A percentile compares a stretch with the other conserved stretches of the same genome.
These are phyloP conservation scores for Bipolaris oryzae DNA, from an alignment of 2,329 filamentous ascomycete genomes.

Conservation along the genomic window DNA sequence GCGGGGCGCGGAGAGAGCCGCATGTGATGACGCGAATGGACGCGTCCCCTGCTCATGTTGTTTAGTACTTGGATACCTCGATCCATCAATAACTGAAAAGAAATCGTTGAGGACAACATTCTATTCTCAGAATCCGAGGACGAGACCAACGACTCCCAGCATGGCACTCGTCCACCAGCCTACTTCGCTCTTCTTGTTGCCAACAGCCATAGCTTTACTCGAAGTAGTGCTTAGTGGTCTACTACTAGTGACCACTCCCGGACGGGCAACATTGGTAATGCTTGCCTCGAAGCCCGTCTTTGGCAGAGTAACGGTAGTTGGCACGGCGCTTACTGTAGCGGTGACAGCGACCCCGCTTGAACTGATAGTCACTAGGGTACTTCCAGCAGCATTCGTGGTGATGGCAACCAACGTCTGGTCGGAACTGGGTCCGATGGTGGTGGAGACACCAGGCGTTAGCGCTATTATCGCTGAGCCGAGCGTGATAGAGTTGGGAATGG, in stretches of 20 bases:
- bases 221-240: constrained; percentile 10
- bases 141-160: constrained; percentile 13
- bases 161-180: constrained; percentile 16
- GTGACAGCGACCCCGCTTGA: constrained; percentile 37
- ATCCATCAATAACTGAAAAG: no score
- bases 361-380: constrained; percentile 35
- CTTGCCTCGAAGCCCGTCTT: constrained; percentile 31
- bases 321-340: constrained; percentile 30
- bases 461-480: constrained; percentile 28
- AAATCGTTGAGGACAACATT: background rate
- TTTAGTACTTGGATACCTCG: no score
- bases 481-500: constrained; percentile 18
- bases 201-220: constrained; percentile 4
- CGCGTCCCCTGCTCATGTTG: no score
- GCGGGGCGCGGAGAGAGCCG: no score
- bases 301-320: constrained; percentile 25
- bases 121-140: background rate
- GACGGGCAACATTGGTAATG: constrained; percentile 19
- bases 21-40: no score
- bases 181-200: background rate
- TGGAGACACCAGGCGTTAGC: constrained; percentile 38
- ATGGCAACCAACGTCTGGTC: constrained; percentile 31
- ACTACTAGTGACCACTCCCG: background rate
- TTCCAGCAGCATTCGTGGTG: constrained; percentile 29
- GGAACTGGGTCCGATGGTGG: constrained; percentile 23